Conservation (phyloP, 1,139 yeast genomes). For the Kodamaea fungicola region DNA sequence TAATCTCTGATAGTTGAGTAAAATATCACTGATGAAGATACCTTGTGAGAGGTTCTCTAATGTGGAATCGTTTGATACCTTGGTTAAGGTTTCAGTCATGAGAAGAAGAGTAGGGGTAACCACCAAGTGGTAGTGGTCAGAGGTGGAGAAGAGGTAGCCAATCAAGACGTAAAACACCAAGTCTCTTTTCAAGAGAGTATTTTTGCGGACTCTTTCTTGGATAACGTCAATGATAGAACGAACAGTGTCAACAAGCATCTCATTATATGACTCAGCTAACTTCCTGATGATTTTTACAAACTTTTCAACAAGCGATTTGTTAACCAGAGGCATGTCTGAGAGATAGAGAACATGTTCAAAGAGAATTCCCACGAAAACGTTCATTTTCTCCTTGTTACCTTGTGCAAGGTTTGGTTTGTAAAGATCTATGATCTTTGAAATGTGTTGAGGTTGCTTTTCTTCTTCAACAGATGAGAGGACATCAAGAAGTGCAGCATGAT, state of each 20-base stretch:
- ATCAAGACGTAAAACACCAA: constrained; percentile 64
- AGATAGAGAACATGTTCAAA: constrained; percentile 59
- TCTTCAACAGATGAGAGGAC: constrained; percentile 33
- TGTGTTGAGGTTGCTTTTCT: constrained; percentile 43
- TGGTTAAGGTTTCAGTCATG: constrained; percentile 62
- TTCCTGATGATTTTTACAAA: constrained; percentile 52
- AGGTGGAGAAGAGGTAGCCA: constrained; percentile 82
- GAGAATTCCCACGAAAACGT: constrained; percentile 59
- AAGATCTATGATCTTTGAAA: constrained; percentile 53
- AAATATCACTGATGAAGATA: constrained; percentile 58
- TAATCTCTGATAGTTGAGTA: constrained; percentile 70
- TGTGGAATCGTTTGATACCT: constrained; percentile 41
- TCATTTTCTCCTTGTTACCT: constrained; percentile 79
- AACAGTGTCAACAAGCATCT: constrained; percentile 50
- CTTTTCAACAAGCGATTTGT: constrained; percentile 28
- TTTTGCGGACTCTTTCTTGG: constrained; percentile 41
- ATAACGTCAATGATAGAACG: constrained; percentile 33
- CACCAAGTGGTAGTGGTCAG: constrained; percentile 91
- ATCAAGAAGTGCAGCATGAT: constrained; percentile 48
- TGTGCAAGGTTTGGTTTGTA: constrained; percentile 76
- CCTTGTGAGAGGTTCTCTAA: constrained; percentile 44
- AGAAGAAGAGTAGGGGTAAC: constrained; percentile 79
- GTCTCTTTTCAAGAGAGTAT: constrained; percentile 40
- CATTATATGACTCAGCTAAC: constrained; percentile 65
- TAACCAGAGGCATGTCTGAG: constrained; percentile 28